Conservation (phyloP, 139 green algal genomes). For the Chlamydomonas asymmetrica region DNA sequence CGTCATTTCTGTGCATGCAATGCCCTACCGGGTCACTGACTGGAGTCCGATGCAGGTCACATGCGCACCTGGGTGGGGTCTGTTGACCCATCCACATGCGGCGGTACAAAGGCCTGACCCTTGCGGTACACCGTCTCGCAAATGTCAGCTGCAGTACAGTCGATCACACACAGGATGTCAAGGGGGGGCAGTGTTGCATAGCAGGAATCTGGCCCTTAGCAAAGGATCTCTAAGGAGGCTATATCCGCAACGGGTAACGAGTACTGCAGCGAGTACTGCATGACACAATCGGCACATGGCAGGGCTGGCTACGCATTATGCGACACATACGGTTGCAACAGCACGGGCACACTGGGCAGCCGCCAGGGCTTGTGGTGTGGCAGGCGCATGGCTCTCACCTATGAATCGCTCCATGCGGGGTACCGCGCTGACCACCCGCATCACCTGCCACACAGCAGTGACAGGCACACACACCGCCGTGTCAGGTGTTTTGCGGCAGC, state of each 20-base stretch:
- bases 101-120: conserved; percentile 45
- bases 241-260: no score
- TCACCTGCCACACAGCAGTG: conserved; percentile 27
- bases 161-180: conserved; percentile 17
- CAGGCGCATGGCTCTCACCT: no score
- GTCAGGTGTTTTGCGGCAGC: background rate
- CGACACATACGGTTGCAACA: no score
- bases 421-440: conserved; percentile 38
- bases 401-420: conserved; percentile 57
- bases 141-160: no score
- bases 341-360: background rate
- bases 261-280: no score
- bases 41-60: background rate
- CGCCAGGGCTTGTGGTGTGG: no score
- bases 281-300: no score
- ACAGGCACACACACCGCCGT: background rate
- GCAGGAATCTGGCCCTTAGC: no score
- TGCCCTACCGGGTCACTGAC: no score
- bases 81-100: conserved; percentile 20
- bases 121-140: conserved; percentile 44
- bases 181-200: background rate
- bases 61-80: conserved; percentile 22
- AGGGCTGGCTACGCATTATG: no score
- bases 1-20: no score
- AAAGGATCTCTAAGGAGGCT: no score